Percentiles rank a stretch among this genome's conserved stretches.
These are phyloP conservation scores for Nymphaea thermarum DNA, from an alignment of 164 flowering plant genomes.

Conservation along the genomic window DNA sequence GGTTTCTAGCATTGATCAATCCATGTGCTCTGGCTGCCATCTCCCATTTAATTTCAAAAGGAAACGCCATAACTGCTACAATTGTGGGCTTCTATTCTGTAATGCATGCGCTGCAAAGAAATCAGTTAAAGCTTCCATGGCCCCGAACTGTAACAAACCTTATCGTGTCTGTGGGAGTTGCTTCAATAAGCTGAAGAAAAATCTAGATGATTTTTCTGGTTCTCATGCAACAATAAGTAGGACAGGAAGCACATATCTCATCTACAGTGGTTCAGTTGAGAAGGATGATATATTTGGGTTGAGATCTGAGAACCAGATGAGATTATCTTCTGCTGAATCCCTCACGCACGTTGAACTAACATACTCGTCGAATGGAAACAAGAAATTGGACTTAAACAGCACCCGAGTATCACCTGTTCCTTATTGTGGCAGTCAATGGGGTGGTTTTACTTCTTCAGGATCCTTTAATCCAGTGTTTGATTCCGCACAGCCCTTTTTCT, in stretches of 20 bases:
- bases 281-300: slow-evolving; percentile 34
- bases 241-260: slow-evolving; percentile 19
- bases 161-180: slow-evolving; percentile 95
- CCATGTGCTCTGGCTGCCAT: slow-evolving; percentile 70
- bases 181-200: slow-evolving; percentile 56
- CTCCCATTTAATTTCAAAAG: slow-evolving; percentile 67
- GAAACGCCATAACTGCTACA: slow-evolving; percentile 93
- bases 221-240: slow-evolving; percentile 22
- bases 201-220: slow-evolving; percentile 24
- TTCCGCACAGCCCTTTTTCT: slow-evolving; percentile 22
- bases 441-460: slow-evolving; percentile 18
- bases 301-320: slow-evolving; percentile 26
- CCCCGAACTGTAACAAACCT: slow-evolving; percentile 73
- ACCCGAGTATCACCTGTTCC: slow-evolving; percentile 18
- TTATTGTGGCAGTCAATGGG: slow-evolving; percentile 30
- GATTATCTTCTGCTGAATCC: slow-evolving; percentile 53
- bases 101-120: slow-evolving; percentile 76
- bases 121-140: slow-evolving; percentile 73
- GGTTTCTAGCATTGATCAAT: slow-evolving; percentile 56
- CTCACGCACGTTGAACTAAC: slow-evolving; percentile 27
- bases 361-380: slow-evolving; percentile 11
- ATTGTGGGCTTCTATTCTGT: slow-evolving; percentile 93
- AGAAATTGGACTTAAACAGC: slow-evolving; percentile 19
- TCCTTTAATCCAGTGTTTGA: slow-evolving; percentile 21
- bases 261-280: slow-evolving; percentile 25